A percentile compares a stretch with the other conserved stretches of the same genome.
phyloP scores from a whole-genome alignment of 345 rosid species.

The Eucalyptus erythrocorys region DNA sequence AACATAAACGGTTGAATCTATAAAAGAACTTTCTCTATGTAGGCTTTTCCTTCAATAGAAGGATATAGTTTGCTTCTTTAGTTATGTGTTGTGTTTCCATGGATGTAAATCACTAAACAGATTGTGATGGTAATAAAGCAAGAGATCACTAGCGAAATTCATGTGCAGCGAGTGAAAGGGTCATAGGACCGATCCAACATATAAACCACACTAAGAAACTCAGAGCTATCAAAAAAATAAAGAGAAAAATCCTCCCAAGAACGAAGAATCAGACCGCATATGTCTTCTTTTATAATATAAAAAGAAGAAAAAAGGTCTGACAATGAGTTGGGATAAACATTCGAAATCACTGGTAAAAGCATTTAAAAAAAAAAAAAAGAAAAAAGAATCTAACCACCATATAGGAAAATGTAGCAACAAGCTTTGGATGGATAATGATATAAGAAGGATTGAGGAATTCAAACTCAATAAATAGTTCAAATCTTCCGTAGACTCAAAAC shows the following conservation, averaged over 20 bases:
- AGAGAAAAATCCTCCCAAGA: neutral
- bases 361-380: accelerated
- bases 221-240: neutral
- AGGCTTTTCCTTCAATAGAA: neutral
- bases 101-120: neutral
- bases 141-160: neutral
- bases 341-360: neutral
- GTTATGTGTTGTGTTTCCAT: neutral
- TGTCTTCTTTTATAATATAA: neutral
- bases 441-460: accelerated
- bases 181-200: neutral
- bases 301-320: neutral
- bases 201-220: neutral
- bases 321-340: neutral
- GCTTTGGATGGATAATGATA: neutral
- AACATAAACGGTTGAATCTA: neutral
- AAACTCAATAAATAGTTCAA: neutral
- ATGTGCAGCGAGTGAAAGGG: neutral
- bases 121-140: neutral
- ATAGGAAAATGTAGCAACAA: neutral
- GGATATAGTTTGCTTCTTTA: neutral
- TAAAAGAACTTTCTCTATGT: neutral
- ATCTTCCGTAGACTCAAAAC: too few species aligned
- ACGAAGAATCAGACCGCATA: neutral
- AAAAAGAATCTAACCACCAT: accelerated